Base-by-base conservation (phyloP, 139 green algal genomes). In the Tetradesmus lagerheimii region DNA sequence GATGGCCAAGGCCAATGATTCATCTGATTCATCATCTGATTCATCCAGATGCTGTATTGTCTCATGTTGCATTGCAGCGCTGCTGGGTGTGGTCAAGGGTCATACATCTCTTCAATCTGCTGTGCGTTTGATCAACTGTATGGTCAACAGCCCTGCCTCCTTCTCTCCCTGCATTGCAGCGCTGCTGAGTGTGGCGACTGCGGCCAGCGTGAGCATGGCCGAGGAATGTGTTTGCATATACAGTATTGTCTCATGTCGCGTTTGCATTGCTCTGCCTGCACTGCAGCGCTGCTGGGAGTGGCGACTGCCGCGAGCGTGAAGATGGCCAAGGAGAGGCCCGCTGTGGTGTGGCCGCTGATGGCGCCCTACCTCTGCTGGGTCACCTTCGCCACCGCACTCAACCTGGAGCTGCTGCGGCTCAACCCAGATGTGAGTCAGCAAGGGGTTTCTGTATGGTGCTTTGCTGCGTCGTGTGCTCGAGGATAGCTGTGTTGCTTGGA, bases 341-440 rank as follows among this genome's bases (percentile, higher is more conserved):
- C 45, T 2, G 79, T 85, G 25, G 71, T 93, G 45, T 83, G 85
- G 84, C 88, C 90, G 12, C 91, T 95, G 31, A 94, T 95, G 91
- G 41, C 89, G 23, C 93, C 93, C 41, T 94, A 94, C 89, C 85
- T 95, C 43, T 83, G 80, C 20, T 94, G 93, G 93, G 76, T 91
- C 35, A 80, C 83, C 15, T 93, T 90, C 31, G 91, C 91, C 3
- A 89, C 91, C 18, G 91, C 88, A 50, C 87, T 93, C 35, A 93
- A 90, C 50, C 64, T 27, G 47, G 85, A 86, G 87, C 71, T 93
- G 39, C 80, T 89, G 57, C 74, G 75, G 20, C 81, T 88, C 88
- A 93, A 93, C 87, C 88, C 88, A 47, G 66, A 88, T 27, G 90
- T 89, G 78, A 83, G 64, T 4, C 11, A 16, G n/a, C 23, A 53